phyloP scores from a whole-genome alignment of 257 asterid species.

The Solanum boliviense region DNA sequence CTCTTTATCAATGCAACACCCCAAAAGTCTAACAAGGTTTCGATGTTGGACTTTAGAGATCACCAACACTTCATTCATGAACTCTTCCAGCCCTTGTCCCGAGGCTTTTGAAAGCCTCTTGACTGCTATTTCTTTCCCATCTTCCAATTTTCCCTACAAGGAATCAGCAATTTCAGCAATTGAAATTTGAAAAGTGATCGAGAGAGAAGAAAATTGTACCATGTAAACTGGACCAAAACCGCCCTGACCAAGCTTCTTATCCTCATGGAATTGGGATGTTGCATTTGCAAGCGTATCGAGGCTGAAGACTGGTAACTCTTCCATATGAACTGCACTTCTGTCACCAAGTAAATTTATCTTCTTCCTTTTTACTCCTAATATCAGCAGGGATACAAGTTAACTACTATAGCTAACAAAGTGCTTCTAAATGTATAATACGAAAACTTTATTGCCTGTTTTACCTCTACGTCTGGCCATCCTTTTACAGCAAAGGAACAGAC shows the following conservation, averaged over 20 bases:
- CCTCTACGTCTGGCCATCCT: conserved; percentile 29
- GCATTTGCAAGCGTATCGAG: conserved; percentile 31
- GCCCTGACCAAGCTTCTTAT: conserved; percentile 47
- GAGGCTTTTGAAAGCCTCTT: conserved; percentile 47
- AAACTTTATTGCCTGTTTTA: neutral
- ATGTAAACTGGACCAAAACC: conserved; percentile 48
- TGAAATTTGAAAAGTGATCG: neutral
- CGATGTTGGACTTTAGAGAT: conserved; percentile 56
- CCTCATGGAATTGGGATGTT: conserved; percentile 20
- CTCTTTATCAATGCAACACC: conserved; percentile 40
- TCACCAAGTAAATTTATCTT: neutral
- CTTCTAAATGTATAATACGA: neutral
- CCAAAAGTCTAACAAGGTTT: conserved; percentile 46
- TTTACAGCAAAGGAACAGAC: neutral
- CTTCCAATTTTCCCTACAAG: conserved; percentile 33
- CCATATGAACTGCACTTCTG: neutral
- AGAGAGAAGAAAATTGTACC: neutral
- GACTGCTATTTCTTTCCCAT: conserved; percentile 53
- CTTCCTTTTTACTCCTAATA: neutral
- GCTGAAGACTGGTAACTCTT: conserved; percentile 35
- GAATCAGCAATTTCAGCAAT: neutral
- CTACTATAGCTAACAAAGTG: neutral
- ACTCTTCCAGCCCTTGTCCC: conserved; percentile 49
- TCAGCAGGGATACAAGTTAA: neutral
- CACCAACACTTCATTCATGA: conserved; percentile 47